Evolutionary conservation across 371 early-diverging fungal genomes (phyloP), one percentile per base, ranked within the genome.

Genomic region (Smittium culicis): DNA sequence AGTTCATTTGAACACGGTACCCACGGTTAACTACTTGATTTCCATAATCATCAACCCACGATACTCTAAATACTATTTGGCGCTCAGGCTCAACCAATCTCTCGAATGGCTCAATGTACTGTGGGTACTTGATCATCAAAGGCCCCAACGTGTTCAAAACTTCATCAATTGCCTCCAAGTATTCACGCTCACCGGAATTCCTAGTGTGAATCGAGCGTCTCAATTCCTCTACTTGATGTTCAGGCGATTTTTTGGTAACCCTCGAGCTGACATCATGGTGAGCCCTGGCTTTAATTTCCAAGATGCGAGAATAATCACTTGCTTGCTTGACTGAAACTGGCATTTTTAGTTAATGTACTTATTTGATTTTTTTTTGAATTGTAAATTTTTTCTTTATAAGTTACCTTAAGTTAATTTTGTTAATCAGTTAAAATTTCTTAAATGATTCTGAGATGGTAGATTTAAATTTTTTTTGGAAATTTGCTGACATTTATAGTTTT

Each of bases 1-100:
- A 77, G 73, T 71, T 73, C 72, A 78, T 74, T 71, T 77, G 78
- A n/a, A 77, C 78, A 66, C 78, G 78, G 78, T 70, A 77, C 57
- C 78, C 78, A 68, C 78, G 78, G 75, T 77, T 77, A 66, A 77
- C 68, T 61, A 68, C 74, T 69, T 78, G 78, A 54, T 71, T 67
- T 67, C 78, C 78, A 66, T 68, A 68, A 70, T 77, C 78, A 60
- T 77, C 77, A 59, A 78, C 68, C 78, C 78, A 77, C 54, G 77
- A 72, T 30, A 77, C 78, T 58, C 78, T 77, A 74, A 77, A 77
- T 58, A 66, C 62, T 61, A 77, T 75, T 68, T 73, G 72, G 67
- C 78, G 74, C 71, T 77, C 78, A 67, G 78, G 78, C 76, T 75
- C 75, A 34, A 75, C 69, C 27, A 75, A 75, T 32, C 75, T 71